Conservation (phyloP, 208 protist species). For the Wallacemonas collosoma region DNA sequence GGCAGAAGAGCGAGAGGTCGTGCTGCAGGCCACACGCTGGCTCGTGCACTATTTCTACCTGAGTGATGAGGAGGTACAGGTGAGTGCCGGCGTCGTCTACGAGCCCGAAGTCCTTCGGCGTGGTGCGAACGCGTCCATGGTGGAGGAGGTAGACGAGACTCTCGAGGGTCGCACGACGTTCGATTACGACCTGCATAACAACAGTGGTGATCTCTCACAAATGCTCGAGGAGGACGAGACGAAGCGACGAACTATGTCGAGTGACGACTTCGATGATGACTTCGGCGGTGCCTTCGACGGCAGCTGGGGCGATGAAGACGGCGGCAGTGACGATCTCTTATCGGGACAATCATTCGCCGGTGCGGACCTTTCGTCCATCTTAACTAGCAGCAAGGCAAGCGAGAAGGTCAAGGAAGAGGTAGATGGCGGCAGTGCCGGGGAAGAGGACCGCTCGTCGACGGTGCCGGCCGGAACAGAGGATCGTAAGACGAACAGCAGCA, state of each 20-base stretch:
- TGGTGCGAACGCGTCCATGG: conserved; percentile 2
- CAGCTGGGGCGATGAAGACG: conserved; percentile 12
- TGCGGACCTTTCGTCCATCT: background rate
- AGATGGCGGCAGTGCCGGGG: too few species aligned
- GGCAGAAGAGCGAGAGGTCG: conserved; percentile 42
- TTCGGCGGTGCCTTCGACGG: background rate
- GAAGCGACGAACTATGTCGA: conserved; percentile 34
- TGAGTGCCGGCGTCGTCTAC: conserved; percentile 22
- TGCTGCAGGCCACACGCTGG: conserved; percentile 78
- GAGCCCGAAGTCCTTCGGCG: background rate
- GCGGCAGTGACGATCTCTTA: background rate
- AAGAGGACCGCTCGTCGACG: too few species aligned
- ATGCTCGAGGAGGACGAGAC: conserved; percentile 64
- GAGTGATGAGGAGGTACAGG: conserved; percentile 62
- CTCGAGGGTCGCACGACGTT: conserved; percentile 19
- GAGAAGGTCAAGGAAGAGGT: background rate
- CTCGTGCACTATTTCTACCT: conserved; percentile 86
- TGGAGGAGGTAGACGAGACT: conserved; percentile 4
- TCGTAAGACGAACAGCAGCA: background rate
- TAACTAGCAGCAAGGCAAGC: conserved; percentile 10
- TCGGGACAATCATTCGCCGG: conserved; percentile 7
- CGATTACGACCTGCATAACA: conserved; percentile 53
- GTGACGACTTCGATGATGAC: conserved; percentile 17
- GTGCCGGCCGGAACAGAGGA: background rate
- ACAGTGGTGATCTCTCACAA: conserved; percentile 65